A percentile compares a stretch with the other conserved stretches of the same genome.
Evolutionary conservation across 768 basidiomycete species (phyloP).

Genomic region (Chiua virens): DNA sequence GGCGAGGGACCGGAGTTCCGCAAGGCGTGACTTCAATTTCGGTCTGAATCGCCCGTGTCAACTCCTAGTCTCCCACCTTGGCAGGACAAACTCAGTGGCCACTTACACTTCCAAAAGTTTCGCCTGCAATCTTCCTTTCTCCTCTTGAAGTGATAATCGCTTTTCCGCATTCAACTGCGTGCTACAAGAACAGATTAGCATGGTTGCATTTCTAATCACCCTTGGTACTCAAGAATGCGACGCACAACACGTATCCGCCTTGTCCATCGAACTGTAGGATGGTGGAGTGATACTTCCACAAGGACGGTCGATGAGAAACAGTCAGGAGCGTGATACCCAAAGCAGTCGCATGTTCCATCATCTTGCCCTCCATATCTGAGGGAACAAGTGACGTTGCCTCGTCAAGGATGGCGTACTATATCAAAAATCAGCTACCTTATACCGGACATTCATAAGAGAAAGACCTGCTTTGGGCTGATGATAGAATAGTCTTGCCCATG

Average conservation of each 20-base stretch:
- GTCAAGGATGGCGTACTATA: slow-evolving; percentile 91
- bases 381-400: slow-evolving; percentile 96
- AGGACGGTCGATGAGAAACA: slow-evolving; percentile 90
- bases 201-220: background rate
- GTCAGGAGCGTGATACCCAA: slow-evolving; percentile 92
- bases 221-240: slow-evolving; percentile 12
- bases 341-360: slow-evolving; percentile 90
- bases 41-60: slow-evolving; percentile 46
- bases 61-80: background rate
- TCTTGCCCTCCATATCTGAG: slow-evolving; percentile 85
- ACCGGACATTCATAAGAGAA: background rate
- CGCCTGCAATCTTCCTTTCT: slow-evolving; percentile 86
- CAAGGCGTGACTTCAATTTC: slow-evolving; percentile 75
- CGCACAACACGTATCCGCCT: slow-evolving; percentile 94
- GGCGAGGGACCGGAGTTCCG: slow-evolving; percentile 55
- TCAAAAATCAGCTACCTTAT: slow-evolving; percentile 1
- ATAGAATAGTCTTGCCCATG: slow-evolving; percentile 96
- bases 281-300: slow-evolving; percentile 90
- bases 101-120: slow-evolving; percentile 87
- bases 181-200: slow-evolving; percentile 39
- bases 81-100: background rate
- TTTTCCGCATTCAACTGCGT: slow-evolving; percentile 89
- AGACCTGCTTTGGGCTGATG: slow-evolving; percentile 80
- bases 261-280: slow-evolving; percentile 93
- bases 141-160: slow-evolving; percentile 87